Evolutionary conservation across 305 asterid genomes (phyloP).

Genomic region (Nicotiana rustica): DNA sequence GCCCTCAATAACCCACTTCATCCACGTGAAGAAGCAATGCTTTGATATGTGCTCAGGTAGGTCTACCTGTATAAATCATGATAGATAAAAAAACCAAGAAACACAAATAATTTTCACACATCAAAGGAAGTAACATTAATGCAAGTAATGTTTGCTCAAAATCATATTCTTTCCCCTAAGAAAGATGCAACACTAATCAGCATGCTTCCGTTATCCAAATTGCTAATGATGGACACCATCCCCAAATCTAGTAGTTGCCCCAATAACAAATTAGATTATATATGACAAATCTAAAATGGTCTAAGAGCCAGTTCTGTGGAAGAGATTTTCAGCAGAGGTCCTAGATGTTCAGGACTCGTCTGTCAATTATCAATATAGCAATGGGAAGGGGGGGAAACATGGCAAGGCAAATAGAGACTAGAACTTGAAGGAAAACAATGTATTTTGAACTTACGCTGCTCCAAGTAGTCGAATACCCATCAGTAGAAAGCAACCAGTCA

Average conservation of each 20-base stretch:
- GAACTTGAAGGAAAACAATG: constrained; percentile 24
- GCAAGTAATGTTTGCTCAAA: constrained; percentile 26
- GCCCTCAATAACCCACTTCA: constrained; percentile 39
- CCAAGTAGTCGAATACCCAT: constrained; percentile 42
- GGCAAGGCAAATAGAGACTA: not conserved
- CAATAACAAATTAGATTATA: not conserved
- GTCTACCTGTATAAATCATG: constrained; percentile 37
- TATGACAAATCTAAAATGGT: not conserved
- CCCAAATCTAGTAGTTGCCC: constrained; percentile 8
- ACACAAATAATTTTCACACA: not conserved
- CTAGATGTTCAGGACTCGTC: not conserved
- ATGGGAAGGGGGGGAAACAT: constrained; percentile 1
- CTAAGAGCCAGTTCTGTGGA: not conserved
- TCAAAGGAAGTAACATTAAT: constrained; percentile 22
- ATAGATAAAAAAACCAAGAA: not conserved
- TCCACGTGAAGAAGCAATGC: constrained; percentile 41
- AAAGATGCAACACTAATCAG: constrained; percentile 2
- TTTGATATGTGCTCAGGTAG: constrained; percentile 38
- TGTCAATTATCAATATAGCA: constrained; percentile 20
- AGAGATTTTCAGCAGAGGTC: constrained; percentile 2
- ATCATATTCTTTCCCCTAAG: constrained; percentile 29
- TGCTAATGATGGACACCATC: not conserved
- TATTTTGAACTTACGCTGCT: constrained; percentile 40
- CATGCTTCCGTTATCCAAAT: not conserved
- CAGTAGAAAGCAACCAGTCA: constrained; percentile 41